Evolutionary conservation across 371 early-diverging fungal genomes (phyloP), one percentile per base, ranked within the genome.

Genomic region (Syncephalastrum contaminatum): DNA sequence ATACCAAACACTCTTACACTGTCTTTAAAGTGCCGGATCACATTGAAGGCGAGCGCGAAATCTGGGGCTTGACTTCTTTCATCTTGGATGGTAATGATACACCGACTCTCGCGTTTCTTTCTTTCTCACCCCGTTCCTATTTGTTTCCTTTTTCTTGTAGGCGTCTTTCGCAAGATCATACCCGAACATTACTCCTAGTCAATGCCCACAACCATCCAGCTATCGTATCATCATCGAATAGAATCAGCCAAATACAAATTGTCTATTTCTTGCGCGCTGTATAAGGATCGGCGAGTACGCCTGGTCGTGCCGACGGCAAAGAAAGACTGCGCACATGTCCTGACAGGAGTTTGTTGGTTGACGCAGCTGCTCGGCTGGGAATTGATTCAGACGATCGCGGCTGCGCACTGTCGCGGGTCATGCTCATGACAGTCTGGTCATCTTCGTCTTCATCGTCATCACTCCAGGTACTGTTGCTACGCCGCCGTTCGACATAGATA

Each of bases 51-150:
- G 80, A 70, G 14, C 63, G 67, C 24, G 75, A 81, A 16, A 76
- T 93, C n/a, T 93, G 93, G 93, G 93, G 93, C 1, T 60, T 95
- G 56, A 95, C 95, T 3, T 91, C 89, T 4, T 91, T 84, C 66
- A 82, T 93, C 16, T 56, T 94, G 48, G 75, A 89, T 53, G 84
- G 85, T 67, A 77, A 54, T 25, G 21, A 21, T 6, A 13, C 10
- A 14, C 22, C 48, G n/a, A 19, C 19, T 20, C 6, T 21, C 25
- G 3, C 18, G 14, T 47, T 21, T 47, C 21, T 3, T 18, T 27
- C 4, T 18, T 48, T 25, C 6, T 27, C 25, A 27, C 6, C 8
- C 24, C 13, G 3, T 21, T n/a, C 16, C n/a, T 4, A 27, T 19
- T 15, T 49, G 16, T 30, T 21, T 53, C 43, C 54, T 50, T 54